Conservation (phyloP, 768 basidiomycete species). For the Antrodiella citrinella region DNA sequence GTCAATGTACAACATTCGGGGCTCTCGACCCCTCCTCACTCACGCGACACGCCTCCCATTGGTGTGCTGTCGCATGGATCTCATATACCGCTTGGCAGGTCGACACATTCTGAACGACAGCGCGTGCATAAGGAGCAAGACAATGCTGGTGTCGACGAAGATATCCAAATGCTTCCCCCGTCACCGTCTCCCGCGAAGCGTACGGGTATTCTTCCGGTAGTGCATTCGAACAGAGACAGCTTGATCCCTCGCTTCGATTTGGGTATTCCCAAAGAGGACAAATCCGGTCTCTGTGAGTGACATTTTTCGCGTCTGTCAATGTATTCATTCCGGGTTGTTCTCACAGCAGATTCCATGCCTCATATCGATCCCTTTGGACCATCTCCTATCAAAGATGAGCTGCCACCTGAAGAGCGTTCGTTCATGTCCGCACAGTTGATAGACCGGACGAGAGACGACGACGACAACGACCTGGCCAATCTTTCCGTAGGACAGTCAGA, state of each 20-base stretch:
- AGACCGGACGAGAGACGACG: background rate
- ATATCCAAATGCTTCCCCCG: conserved; percentile 38
- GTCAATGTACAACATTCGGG: background rate
- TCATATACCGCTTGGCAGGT: conserved; percentile 26
- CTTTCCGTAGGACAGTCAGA: conserved; percentile 28
- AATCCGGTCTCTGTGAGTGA: background rate
- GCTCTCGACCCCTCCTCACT: conserved; percentile 12
- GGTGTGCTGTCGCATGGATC: conserved; percentile 16
- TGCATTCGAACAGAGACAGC: conserved; percentile 19
- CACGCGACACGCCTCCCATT: conserved; percentile 7
- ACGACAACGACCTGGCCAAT: conserved; percentile 12
- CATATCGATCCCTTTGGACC: conserved; percentile 22
- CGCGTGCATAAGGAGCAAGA: conserved; percentile 9
- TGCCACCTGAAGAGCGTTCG: conserved; percentile 21
- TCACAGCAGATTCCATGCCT: conserved; percentile 5
- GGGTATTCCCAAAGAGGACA: conserved; percentile 4
- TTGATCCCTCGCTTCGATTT: conserved; percentile 29
- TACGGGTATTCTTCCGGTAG: conserved; percentile 4
- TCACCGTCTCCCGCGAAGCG: conserved; percentile 39
- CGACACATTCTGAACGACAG: conserved; percentile 33
- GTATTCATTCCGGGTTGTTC: background rate
- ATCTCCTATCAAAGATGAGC: conserved; percentile 16
- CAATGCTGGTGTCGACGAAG: conserved; percentile 26
- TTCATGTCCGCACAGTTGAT: conserved; percentile 16
- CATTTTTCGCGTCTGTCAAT: background rate